Percentiles rank a stretch among this genome's conserved stretches.
Evolutionary conservation across 495 filamentous ascomycete genomes (phyloP).

Genomic region (Trichoderma virens): DNA sequence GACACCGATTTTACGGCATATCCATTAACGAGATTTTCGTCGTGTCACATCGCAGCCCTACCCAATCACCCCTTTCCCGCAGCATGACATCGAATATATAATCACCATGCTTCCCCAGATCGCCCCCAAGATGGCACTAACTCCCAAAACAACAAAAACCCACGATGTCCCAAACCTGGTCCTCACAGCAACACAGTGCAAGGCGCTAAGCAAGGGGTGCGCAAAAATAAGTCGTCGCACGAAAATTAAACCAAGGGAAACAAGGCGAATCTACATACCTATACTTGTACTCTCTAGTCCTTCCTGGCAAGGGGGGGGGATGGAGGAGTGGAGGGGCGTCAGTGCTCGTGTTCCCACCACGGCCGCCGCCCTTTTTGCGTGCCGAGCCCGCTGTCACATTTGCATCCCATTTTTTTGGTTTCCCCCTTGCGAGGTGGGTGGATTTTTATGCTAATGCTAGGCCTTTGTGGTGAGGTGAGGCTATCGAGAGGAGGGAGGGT

Average conservation of each 20-base stretch:
- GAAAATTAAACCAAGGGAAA: too few species aligned
- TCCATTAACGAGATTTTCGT: too few species aligned
- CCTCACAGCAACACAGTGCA: background rate
- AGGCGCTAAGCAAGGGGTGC: slow-evolving; percentile 7
- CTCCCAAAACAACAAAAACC: background rate
- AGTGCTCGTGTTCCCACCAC: background rate
- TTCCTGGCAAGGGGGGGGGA: background rate
- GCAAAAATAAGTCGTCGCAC: background rate
- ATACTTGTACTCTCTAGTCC: too few species aligned
- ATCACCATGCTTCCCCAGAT: background rate
- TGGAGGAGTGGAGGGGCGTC: too few species aligned
- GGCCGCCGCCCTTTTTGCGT: background rate
- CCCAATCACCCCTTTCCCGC: too few species aligned
- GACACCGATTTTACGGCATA: too few species aligned
- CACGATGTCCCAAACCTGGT: background rate
- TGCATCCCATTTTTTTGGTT: too few species aligned
- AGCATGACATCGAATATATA: background rate
- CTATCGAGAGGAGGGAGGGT: background rate
- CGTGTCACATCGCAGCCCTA: too few species aligned
- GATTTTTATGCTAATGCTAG: background rate
- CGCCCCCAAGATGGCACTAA: background rate
- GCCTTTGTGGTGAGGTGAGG: background rate
- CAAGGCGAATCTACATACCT: too few species aligned
- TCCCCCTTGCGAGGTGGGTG: too few species aligned
- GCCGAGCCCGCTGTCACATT: background rate